Evolutionary conservation across 345 rosid species (phyloP), one percentile per base, ranked within the genome.

Genomic region (Populus alba): DNA sequence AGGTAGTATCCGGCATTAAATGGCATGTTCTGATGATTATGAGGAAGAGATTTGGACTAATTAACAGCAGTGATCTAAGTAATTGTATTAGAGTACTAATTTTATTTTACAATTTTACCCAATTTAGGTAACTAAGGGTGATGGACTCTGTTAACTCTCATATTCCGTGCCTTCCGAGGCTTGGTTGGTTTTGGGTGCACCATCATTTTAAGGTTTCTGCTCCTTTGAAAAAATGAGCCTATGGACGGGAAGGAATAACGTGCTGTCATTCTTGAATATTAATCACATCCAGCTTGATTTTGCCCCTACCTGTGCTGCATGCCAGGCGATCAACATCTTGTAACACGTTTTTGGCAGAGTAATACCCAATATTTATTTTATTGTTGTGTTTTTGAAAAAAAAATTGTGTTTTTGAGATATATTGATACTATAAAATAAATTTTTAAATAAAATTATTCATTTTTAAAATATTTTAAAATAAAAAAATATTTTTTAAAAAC

Each of bases 81-180:
- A 39, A 2, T 33, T n/a, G 6, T 33, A 17, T 20, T 20, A 63
- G 37, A 10, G 37, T 10, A 25, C 2, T 1, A 23, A 55, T 55
- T 29, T 33, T 22, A 31, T 49, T 12, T 12, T 38, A 27, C 55
- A 39, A 4, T 43, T 57, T 43, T 57, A 41, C 77, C 77, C 16
- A 74, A 43, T 62, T 41, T 61, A 63, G 55, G 77, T 25, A 75
- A 66, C 61, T 49, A n/a, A n/a, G n/a, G n/a, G n/a, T n/a, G n/a
- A n/a, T n/a, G n/a, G n/a, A n/a, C n/a, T n/a, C n/a, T n/a, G n/a
- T n/a, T n/a, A 75, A 66, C 61, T 49, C 47, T 33, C 43, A 39
- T 33, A 4, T 33, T 33, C 37, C 43, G 10, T 39, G 49, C 67
- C 25, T 38, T 25, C 66, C 79, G 68, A 68, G 7, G 12, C 17